Base-by-base conservation (phyloP, 345 rosid species). In the Diplotaxis tenuifolia region DNA sequence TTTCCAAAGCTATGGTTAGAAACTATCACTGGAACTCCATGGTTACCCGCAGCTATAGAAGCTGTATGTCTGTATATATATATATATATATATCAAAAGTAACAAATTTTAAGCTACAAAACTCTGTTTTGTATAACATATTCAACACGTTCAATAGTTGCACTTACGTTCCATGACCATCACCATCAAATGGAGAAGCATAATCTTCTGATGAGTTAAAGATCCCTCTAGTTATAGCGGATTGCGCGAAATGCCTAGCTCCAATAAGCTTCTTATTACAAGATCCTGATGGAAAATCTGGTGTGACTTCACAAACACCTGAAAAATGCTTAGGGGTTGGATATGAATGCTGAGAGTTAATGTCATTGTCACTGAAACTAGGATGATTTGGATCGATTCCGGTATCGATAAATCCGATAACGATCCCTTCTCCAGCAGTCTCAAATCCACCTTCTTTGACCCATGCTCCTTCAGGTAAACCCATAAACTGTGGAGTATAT, bases 141-240 rank as follows among this genome's bases (percentile, higher is more conserved):
- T 22, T 16, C 25, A 62, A 14, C 36, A 69, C 47, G 67, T 52
- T 52, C 21, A n/a, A 50, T 15, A 62, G 27, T 31, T 34, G 19
- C 29, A 87, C 98, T 87, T 84, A 94, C 97, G 97, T 89, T 67
- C 98, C 98, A 71, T 94, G 98, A n/a, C 98, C 97, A 87, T 94
- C 97, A 53, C 86, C 95, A 59, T 94, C 98, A 58, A 84, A 88
- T 16, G 98, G 98, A 31, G 97, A 91, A 68, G 98, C 95, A 42
- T 88, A 94, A 62, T 94, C 98, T 78, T 91, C 81, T 56, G 88
- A 76, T 16, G 97, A 83, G 83, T 94, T 94, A 82, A 94, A 91
- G 81, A 88, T 77, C 80, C 96, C 98, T 83, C 97, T 88, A 12
- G 95, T 91, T 62, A 94, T 83, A 65, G 98, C 97, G 32, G 98